Base-by-base conservation (phyloP, 768 basidiomycete genomes). In the Lyophyllum shimeji region DNA sequence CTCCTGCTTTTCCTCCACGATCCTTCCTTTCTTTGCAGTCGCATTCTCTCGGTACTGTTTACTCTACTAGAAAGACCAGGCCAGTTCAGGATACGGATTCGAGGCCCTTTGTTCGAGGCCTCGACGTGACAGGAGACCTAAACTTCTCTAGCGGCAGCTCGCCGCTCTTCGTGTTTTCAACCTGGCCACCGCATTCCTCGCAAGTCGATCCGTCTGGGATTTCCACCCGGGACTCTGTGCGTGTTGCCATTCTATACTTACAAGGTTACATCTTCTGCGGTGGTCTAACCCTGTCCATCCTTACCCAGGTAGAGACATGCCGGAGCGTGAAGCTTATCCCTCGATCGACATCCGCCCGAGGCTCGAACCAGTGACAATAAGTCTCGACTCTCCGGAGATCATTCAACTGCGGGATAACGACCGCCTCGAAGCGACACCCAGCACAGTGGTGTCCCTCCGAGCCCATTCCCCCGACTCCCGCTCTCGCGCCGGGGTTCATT, bases 271-370 rank as follows among this genome's bases (percentile, higher is more conserved):
- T 37, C 4, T 29, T 29, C 9, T 50, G 12, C 31, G 20, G 15
- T 20, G 20, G 21, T 37, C n/a, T 15, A 39, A 15, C 25, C 52
- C 56, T 57, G 34, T 51, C 46, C 33, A 18, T 34, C 15, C 23
- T 24, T 44, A 39, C 46, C 7, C 43, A 71, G 69, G 66, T 60
- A 63, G 63, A 59, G 59, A 65, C 39, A 71, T 74, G 71, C 52
- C 67, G 11, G 63, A 67, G 17, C 61, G 67, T 53, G 57, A 62
- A 52, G 34, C 42, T 13, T 64, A 60, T 53, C 20, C 49, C 1
- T 47, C 52, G 31, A 50, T 64, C 39, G 56, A 65, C 25, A 63
- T 52, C 29, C 51, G 46, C 57, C 40, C 65, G 58, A 48, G 50
- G 56, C 44, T 63, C 9, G 64, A 57, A 37, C 55, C 71, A 13